phyloP scores from a whole-genome alignment of 2,329 filamentous ascomycete species.

The Metarhizium brunneum region DNA sequence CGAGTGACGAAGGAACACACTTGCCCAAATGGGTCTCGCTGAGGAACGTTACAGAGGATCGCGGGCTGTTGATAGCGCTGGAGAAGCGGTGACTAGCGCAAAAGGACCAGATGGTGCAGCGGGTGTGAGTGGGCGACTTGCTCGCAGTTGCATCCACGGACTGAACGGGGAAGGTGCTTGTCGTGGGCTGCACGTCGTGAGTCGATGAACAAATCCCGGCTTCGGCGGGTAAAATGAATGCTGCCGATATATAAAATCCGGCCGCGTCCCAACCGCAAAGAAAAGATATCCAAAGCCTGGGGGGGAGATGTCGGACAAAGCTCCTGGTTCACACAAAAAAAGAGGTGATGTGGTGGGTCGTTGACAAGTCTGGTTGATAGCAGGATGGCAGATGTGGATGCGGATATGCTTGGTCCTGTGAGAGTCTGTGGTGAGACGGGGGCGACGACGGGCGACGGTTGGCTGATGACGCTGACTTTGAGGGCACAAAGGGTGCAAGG shows the following conservation, averaged over 20 bases:
- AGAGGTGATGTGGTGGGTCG: not conserved
- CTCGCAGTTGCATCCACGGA: conserved; percentile 1
- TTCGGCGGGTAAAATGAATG: not conserved
- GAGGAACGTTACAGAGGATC: conserved; percentile 9
- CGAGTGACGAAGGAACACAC: not conserved
- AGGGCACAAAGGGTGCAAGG: not conserved
- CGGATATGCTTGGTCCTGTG: not conserved
- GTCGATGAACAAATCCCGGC: not conserved
- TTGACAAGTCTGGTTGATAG: not conserved
- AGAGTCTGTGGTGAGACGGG: too few species aligned
- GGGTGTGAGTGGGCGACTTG: not conserved
- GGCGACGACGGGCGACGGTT: not conserved
- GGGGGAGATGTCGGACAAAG: not conserved
- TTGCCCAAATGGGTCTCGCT: not conserved
- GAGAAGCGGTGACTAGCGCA: not conserved
- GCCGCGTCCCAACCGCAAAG: not conserved
- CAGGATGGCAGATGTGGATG: not conserved
- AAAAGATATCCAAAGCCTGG: not conserved
- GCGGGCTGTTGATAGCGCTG: not conserved
- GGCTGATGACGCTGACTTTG: not conserved
- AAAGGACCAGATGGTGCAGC: not conserved
- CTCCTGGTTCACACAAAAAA: not conserved
- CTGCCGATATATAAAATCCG: not conserved
- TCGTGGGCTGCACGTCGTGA: not conserved
- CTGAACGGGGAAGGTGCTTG: conserved; percentile 11